Conservation (phyloP, 2,329 filamentous ascomycete genomes). For the Canariomyces notabilis region DNA sequence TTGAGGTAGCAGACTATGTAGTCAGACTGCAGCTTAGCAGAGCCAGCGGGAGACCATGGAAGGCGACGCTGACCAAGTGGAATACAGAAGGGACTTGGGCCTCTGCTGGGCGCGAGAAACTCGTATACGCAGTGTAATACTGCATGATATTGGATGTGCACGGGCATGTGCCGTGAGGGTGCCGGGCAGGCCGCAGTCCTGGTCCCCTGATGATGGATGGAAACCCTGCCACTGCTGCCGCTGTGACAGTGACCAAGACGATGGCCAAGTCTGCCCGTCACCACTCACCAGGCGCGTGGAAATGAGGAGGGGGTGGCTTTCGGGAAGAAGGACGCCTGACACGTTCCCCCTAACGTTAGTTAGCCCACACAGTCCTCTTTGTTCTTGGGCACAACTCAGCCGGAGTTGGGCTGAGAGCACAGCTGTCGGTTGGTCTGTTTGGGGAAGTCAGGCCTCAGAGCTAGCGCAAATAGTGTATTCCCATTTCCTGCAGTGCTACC, state of each 20-base stretch:
- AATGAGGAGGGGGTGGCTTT: background rate
- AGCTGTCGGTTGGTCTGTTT: no score
- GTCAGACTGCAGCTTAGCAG: background rate
- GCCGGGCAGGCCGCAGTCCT: background rate
- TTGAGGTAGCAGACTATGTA: no score
- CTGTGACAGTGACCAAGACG: background rate
- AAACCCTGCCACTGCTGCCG: background rate
- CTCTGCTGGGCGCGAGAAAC: background rate
- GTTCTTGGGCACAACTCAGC: no score
- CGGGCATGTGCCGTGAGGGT: conserved; percentile 4
- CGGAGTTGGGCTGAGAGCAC: no score
- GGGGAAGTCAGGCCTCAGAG: conserved; percentile 2
- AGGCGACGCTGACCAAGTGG: no score
- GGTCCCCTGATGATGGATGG: background rate
- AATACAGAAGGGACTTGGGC: no score
- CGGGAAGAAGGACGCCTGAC: background rate
- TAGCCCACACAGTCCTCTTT: no score
- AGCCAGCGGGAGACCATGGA: no score
- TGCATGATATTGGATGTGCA: no score
- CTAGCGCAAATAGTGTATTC: conserved; percentile 7
- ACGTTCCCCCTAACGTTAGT: background rate
- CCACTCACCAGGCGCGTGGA: background rate
- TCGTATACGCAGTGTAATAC: no score
- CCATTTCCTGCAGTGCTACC: background rate
- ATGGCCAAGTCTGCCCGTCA: background rate